A percentile compares a stretch with the other conserved stretches of the same genome.
These are phyloP conservation scores for Tulasnella sp. DNA, from an alignment of 768 basidiomycete species.

Conservation along the genomic window DNA sequence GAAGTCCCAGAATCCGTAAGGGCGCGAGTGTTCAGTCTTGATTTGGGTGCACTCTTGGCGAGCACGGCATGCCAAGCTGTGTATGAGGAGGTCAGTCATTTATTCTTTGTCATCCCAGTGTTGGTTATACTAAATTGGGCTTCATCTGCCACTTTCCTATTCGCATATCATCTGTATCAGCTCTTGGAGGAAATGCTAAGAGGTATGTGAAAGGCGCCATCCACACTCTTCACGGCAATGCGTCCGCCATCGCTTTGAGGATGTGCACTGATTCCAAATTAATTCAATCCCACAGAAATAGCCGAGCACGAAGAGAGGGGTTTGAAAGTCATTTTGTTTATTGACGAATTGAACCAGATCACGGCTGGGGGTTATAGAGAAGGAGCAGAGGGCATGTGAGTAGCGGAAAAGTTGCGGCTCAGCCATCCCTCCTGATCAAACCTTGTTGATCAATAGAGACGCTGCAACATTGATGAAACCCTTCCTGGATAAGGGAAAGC, in stretches of 20 bases:
- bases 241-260: too few species aligned
- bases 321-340: not conserved
- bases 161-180: too few species aligned
- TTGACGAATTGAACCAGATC: not conserved
- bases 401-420: too few species aligned
- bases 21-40: not conserved
- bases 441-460: too few species aligned
- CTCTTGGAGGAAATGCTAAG: too few species aligned
- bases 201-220: too few species aligned
- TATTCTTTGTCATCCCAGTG: not conserved
- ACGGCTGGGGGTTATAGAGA: not conserved
- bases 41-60: not conserved
- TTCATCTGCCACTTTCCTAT: too few species aligned
- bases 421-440: too few species aligned
- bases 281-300: not conserved
- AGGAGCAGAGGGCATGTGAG: not conserved
- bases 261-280: not conserved
- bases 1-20: not conserved
- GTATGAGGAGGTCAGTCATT: not conserved
- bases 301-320: not conserved
- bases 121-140: too few species aligned
- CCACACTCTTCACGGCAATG: too few species aligned
- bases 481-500: not conserved
- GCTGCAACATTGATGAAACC: too few species aligned
- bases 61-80: not conserved